phyloP scores from a whole-genome alignment of 371 early-diverging fungal genomes.

The Cokeromyces recurvatus region DNA sequence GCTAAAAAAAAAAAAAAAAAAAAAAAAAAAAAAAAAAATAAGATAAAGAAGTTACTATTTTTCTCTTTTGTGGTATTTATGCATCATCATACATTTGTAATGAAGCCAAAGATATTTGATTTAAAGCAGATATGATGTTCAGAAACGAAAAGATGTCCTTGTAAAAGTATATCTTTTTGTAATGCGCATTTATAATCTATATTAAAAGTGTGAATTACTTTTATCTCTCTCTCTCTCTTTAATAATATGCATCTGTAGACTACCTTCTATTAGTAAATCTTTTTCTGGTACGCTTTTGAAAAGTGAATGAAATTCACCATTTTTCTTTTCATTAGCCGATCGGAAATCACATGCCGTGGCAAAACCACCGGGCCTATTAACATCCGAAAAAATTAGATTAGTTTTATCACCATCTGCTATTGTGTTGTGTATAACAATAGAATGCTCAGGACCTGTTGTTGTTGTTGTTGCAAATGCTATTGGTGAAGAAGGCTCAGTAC shows the following conservation, averaged over 20 bases:
- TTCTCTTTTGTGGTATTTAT: neutral
- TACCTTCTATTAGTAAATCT: constrained; percentile 57
- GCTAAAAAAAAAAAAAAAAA: constrained; percentile 24
- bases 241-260: no score
- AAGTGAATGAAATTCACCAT: constrained; percentile 52
- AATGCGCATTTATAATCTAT: constrained; percentile 87
- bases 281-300: constrained; percentile 53
- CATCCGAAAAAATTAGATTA: constrained; percentile 4
- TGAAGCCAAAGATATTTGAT: constrained; percentile 95
- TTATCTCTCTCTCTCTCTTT: neutral
- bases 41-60: no score
- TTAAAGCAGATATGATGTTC: constrained; percentile 89
- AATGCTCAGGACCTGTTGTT: no score
- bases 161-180: constrained; percentile 89
- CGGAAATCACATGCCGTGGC: constrained; percentile 25
- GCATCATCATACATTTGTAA: constrained; percentile 65
- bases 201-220: neutral
- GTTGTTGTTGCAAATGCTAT: neutral
- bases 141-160: constrained; percentile 87
- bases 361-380: constrained; percentile 22
- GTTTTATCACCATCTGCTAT: constrained; percentile 8
- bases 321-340: constrained; percentile 40
- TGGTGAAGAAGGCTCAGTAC: neutral
- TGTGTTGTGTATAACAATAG: no score
- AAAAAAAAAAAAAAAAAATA: neutral